phyloP scores from a whole-genome alignment of 106 monocot species.

The Dactylorhiza incarnata region DNA sequence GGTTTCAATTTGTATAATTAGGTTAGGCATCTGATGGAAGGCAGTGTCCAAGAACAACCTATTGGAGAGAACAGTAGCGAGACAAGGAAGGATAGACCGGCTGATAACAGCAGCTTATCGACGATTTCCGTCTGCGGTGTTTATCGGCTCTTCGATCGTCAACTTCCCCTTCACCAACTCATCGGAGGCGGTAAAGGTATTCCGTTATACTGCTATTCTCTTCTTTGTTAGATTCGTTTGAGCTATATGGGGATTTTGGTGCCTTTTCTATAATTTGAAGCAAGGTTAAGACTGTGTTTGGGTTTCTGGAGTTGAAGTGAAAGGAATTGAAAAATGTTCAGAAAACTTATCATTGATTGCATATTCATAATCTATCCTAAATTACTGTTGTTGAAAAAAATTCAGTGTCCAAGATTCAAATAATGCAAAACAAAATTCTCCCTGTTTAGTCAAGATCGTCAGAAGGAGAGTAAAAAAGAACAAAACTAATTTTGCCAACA shows the following conservation, averaged over 20 bases:
- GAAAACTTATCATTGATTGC: neutral
- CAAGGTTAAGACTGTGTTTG: neutral
- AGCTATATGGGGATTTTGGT: neutral
- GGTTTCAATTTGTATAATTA: neutral
- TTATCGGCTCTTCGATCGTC: slow-evolving; percentile 57
- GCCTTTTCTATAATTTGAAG: neutral
- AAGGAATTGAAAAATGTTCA: too few species aligned
- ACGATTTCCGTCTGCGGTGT: slow-evolving; percentile 12
- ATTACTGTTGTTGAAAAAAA: neutral
- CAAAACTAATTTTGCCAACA: too few species aligned
- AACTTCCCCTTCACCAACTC: slow-evolving; percentile 65
- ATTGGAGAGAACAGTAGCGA: slow-evolving; percentile 17
- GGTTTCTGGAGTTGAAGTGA: neutral
- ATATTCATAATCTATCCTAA: neutral
- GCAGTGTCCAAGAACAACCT: slow-evolving; percentile 6
- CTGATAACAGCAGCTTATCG: slow-evolving; percentile 29
- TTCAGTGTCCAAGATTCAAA: too few species aligned
- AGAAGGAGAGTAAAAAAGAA: too few species aligned
- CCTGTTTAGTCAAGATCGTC: too few species aligned
- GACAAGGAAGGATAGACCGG: slow-evolving; percentile 34
- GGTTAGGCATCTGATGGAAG: slow-evolving; percentile 17
- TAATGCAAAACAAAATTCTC: too few species aligned
- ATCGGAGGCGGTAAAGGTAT: slow-evolving; percentile 75
- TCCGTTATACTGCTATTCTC: neutral
- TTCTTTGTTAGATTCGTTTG: neutral